Evolutionary conservation across 1,284 basidiomycete species (phyloP).

Genomic region (Tylopilus orsonianus): DNA sequence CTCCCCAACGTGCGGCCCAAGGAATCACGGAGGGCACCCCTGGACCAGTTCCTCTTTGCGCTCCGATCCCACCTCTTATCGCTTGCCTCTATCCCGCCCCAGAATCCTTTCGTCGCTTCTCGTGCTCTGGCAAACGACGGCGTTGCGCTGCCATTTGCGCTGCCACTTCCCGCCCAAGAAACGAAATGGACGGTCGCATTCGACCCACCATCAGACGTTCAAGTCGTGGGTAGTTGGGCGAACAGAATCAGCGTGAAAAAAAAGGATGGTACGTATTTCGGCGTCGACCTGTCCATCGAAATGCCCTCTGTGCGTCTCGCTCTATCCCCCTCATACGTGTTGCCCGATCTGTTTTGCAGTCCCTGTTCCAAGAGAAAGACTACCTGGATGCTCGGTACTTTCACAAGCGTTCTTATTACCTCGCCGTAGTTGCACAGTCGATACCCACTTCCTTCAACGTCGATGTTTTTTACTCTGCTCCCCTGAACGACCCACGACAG

Average conservation of each 20-base stretch:
- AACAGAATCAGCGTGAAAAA: constrained; percentile 66
- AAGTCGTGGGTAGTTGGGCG: constrained; percentile 76
- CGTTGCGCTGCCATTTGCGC: constrained; percentile 61
- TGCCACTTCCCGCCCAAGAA: constrained; percentile 66
- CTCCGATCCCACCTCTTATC: constrained; percentile 61
- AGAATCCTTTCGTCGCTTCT: constrained; percentile 65
- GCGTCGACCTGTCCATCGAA: constrained; percentile 81
- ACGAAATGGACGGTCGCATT: constrained; percentile 78
- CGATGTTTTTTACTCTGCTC: constrained; percentile 61
- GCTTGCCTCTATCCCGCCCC: constrained; percentile 56
- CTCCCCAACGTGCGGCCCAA: constrained; percentile 76
- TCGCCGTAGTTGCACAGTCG: constrained; percentile 76
- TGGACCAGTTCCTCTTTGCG: constrained; percentile 64
- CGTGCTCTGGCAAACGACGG: constrained; percentile 51
- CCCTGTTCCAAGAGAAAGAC: constrained; percentile 93
- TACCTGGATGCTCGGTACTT: constrained; percentile 89
- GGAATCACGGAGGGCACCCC: constrained; percentile 47
- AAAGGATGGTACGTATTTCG: constrained; percentile 62
- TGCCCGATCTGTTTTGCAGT: constrained; percentile 38
- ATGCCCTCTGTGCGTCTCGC: constrained; percentile 77
- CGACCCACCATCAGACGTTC: constrained; percentile 63
- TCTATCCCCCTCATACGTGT: not conserved
- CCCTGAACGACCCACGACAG: constrained; percentile 63
- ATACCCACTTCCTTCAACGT: constrained; percentile 53
- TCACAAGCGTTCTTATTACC: constrained; percentile 90